These are phyloP conservation scores for Candida neerlandica DNA, from an alignment of 1,139 yeast genomes.

Conservation along the genomic window DNA sequence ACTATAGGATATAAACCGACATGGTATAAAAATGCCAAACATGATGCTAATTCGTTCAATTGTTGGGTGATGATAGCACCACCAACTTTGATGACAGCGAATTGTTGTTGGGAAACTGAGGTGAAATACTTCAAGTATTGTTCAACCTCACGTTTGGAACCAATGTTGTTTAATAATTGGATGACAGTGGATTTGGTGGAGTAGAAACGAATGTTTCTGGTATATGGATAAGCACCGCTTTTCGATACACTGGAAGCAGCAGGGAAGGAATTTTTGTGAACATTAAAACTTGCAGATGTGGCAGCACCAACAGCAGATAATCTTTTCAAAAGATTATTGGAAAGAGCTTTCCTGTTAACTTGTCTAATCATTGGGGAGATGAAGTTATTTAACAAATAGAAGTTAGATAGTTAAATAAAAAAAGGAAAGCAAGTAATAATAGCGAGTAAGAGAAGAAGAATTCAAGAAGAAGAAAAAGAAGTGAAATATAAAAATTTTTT, in stretches of 20 bases:
- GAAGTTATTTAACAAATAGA: too few species aligned
- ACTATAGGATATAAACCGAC: constrained; percentile 97
- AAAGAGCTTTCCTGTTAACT: constrained; percentile 14
- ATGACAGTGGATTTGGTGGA: constrained; percentile 94
- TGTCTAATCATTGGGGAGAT: constrained; percentile 19
- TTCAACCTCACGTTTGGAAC: constrained; percentile 96
- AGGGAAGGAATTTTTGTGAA: constrained; percentile 2
- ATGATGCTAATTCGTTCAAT: constrained; percentile 88
- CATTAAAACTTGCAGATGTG: background rate
- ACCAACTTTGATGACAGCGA: constrained; percentile 97
- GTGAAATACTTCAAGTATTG: constrained; percentile 96
- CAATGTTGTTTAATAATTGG: constrained; percentile 91
- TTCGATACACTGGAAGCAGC: too few species aligned
- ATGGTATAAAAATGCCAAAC: constrained; percentile 93
- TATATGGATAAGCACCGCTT: background rate
- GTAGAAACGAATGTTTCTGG: constrained; percentile 17
- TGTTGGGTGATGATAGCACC: constrained; percentile 98
- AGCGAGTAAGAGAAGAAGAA: background rate
- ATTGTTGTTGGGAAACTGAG: constrained; percentile 92
- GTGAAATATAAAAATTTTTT: constrained; percentile 10
- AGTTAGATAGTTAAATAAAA: background rate
- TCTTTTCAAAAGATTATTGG: constrained; percentile 10
- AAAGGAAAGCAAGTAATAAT: background rate
- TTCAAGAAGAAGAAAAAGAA: constrained; percentile 6
- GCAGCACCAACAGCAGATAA: constrained; percentile 6